Conservation (phyloP, 192 early-diverging fungal species). For the Backusella macrospora region DNA sequence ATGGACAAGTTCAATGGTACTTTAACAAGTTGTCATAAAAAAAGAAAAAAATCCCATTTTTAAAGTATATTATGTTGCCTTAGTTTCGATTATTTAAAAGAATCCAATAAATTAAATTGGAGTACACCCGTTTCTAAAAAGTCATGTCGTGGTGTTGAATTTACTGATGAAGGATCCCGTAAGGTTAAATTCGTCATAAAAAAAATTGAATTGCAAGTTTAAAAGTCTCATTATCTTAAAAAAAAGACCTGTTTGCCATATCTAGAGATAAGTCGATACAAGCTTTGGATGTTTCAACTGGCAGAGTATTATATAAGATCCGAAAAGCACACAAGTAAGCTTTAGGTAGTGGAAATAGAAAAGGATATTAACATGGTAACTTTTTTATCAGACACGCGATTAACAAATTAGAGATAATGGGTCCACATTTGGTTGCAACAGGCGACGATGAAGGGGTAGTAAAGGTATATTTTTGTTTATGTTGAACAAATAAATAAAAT, state of each 20-base stretch:
- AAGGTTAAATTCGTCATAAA: conserved; percentile 15
- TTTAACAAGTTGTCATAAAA: not conserved
- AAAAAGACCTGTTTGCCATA: conserved; percentile 39
- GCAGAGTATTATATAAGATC: conserved; percentile 70
- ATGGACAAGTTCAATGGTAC: conserved; percentile 74
- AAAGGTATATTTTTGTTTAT: conserved; percentile 54
- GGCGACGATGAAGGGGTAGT: conserved; percentile 93
- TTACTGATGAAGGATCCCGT: conserved; percentile 74
- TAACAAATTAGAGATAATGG: conserved; percentile 73
- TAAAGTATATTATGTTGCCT: not conserved
- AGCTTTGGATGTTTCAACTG: conserved; percentile 74
- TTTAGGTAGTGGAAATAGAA: not conserved
- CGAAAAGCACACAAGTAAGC: conserved; percentile 83
- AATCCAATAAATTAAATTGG: conserved; percentile 53
- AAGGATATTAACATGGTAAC: not conserved
- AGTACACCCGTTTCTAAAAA: conserved; percentile 70
- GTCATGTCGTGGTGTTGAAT: conserved; percentile 87
- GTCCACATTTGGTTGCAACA: conserved; percentile 77
- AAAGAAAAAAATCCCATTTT: not conserved
- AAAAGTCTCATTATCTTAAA: not conserved
- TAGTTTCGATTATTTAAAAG: conserved; percentile 26
- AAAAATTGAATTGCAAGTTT: not conserved
- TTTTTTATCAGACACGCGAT: conserved; percentile 56
- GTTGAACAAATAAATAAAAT: not conserved
- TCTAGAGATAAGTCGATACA: conserved; percentile 88